These are phyloP conservation scores for Amanita thiersii DNA, from an alignment of 768 basidiomycete species.

Conservation along the genomic window DNA sequence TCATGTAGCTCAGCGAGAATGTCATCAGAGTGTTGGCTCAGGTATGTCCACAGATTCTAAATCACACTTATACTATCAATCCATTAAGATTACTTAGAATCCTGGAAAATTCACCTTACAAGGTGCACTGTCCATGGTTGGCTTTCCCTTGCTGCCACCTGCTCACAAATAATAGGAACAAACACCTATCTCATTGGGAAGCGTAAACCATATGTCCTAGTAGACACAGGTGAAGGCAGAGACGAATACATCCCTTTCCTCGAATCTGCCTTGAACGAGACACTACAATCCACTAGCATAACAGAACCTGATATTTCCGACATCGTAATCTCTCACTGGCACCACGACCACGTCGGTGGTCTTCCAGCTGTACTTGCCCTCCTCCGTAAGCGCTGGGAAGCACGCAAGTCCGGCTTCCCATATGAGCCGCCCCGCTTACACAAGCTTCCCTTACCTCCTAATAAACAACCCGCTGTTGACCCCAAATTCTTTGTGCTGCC, in stretches of 20 bases:
- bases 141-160: background rate
- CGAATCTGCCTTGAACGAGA: slow-evolving; percentile 44
- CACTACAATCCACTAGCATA: slow-evolving; percentile 23
- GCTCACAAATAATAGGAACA: slow-evolving; percentile 44
- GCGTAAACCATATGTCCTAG: slow-evolving; percentile 62
- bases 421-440: slow-evolving; percentile 68
- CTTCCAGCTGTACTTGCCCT: slow-evolving; percentile 62
- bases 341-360: slow-evolving; percentile 80
- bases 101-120: slow-evolving; percentile 86
- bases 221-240: slow-evolving; percentile 79
- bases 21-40: slow-evolving; percentile 70
- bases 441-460: slow-evolving; percentile 48
- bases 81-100: slow-evolving; percentile 40
- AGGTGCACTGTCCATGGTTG: slow-evolving; percentile 32
- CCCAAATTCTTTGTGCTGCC: slow-evolving; percentile 28
- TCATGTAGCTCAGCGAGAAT: slow-evolving; percentile 52
- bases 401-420: slow-evolving; percentile 31
- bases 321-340: slow-evolving; percentile 89
- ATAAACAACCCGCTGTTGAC: slow-evolving; percentile 12
- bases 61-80: background rate
- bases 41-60: slow-evolving; percentile 30
- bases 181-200: slow-evolving; percentile 83
- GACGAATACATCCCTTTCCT: slow-evolving; percentile 63
- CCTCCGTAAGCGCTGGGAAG: slow-evolving; percentile 55
- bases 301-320: slow-evolving; percentile 64